phyloP scores from a whole-genome alignment of 2,329 filamentous ascomycete genomes.

The Nigrospora sphaerica region DNA sequence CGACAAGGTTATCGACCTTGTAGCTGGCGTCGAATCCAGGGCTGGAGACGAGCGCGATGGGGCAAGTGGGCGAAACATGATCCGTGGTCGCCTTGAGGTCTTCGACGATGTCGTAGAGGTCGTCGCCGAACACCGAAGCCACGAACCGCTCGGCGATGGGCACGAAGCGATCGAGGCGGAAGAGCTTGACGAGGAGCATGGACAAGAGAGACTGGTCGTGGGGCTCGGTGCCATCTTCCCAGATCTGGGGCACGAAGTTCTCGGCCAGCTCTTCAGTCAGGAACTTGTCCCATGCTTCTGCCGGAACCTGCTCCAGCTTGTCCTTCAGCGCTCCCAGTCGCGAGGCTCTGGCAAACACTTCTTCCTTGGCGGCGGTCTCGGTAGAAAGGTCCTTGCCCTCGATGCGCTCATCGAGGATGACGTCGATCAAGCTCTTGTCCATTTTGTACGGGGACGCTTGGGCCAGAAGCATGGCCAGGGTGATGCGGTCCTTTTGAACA shows the following conservation, averaged over 20 bases:
- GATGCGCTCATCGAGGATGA: conserved; percentile 71
- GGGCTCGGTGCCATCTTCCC: conserved; percentile 56
- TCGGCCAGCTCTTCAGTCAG: conserved; percentile 81
- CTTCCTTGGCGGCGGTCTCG: conserved; percentile 53
- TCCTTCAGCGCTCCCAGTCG: conserved; percentile 69
- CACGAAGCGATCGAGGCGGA: conserved; percentile 91
- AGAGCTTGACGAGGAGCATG: conserved; percentile 87
- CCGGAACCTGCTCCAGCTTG: conserved; percentile 54
- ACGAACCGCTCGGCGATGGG: conserved; percentile 91
- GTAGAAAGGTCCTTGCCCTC: conserved; percentile 75
- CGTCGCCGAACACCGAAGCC: conserved; percentile 72
- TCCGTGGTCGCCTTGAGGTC: conserved; percentile 80
- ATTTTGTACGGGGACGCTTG: conserved; percentile 95
- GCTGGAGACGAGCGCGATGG: conserved; percentile 87
- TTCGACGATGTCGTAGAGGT: conserved; percentile 75
- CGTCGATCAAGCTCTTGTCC: conserved; percentile 83
- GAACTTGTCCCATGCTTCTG: conserved; percentile 72
- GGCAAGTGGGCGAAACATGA: conserved; percentile 75
- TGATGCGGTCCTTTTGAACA: conserved; percentile 89
- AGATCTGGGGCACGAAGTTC: conserved; percentile 69
- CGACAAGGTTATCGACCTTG: conserved; percentile 94
- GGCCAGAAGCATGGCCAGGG: conserved; percentile 87
- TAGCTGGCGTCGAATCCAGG: conserved; percentile 98
- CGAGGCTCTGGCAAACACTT: conserved; percentile 60
- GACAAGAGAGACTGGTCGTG: conserved; percentile 74